These are phyloP conservation scores for Fraxinus pennsylvanica DNA, from an alignment of 257 asterid genomes.

Conservation along the genomic window DNA sequence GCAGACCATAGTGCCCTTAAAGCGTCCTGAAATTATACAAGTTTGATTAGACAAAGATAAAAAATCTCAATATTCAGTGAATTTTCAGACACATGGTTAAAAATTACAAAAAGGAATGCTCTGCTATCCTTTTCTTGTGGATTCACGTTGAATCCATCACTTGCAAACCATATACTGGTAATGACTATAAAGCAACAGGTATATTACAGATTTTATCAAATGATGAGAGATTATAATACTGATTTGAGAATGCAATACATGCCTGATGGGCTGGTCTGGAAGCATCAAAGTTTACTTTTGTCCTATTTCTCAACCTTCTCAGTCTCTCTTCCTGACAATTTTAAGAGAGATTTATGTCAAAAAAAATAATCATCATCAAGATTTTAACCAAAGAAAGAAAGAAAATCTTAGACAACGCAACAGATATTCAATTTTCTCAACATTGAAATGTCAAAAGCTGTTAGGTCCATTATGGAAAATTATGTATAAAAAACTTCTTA, in stretches of 20 bases:
- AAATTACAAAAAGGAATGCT: not conserved
- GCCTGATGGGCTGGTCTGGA: constrained; percentile 83
- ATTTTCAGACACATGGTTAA: not conserved
- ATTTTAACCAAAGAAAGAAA: not conserved
- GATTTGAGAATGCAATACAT: constrained; percentile 19
- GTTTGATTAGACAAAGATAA: not conserved
- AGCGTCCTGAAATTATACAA: constrained; percentile 46
- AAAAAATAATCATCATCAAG: constrained; percentile 3
- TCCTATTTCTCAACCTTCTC: constrained; percentile 66
- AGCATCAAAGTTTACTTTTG: constrained; percentile 66
- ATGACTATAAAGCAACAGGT: not conserved
- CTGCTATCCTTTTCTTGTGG: not conserved
- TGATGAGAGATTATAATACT: constrained; percentile 1
- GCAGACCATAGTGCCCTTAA: constrained; percentile 82
- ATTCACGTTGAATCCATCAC: constrained; percentile 5
- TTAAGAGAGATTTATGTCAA: constrained; percentile 4
- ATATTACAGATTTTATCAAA: not conserved
- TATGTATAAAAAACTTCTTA: not conserved
- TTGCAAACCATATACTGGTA: not conserved
- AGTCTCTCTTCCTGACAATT: constrained; percentile 67
- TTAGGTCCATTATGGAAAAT: not conserved
- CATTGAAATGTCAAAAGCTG: not conserved
- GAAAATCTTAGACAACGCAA: not conserved
- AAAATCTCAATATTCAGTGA: constrained; percentile 8
- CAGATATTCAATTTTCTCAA: not conserved